Evolutionary conservation across 176 grass and related monocot species (phyloP), one percentile per base, ranked within the genome.

Genomic region (Oryza australiensis): DNA sequence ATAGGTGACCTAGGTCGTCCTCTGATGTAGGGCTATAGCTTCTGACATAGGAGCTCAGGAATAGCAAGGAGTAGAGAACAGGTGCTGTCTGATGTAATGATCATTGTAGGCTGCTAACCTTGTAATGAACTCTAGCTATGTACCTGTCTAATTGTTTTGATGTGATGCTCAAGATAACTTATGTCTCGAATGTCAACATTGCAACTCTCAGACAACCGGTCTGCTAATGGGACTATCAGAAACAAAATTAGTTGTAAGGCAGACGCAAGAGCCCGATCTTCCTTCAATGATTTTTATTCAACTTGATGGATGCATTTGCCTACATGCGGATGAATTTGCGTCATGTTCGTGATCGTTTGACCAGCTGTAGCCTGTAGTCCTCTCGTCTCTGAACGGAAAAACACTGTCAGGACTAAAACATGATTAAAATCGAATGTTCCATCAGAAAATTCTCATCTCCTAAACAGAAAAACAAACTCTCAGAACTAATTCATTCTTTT

Each of bases 1-100:
- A 82, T 86, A 84, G 86, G 81, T 8, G 75, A 55, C 46, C 15
- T 84, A 84, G 81, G 34, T 81, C 22, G 38, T 40, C 38, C 38
- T 63, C 60, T 63, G 79, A 66, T 73, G 48, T 85, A 78, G 73
- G 26, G 26, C 16, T 15, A 66, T 82, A 86, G 79, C 32, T 83
- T 82, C 73, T 86, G 79, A 82, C 78, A 45, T 51, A 84, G 59
- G 63, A 7, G 78, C 27, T 59, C 2, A 40, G 71, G 59, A 53
- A 64, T 71, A 72, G 71, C 60, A 2, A 60, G 35, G 35, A 37
- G 38, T 69, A 80, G 53, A 29, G 63, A 49, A 76, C 12, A 67
- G 70, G 63, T 3, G 32, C 29, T 3, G 66, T 83, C 68, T 83
- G 29, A 80, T 80, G 53, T 72, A 43, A 51, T 60, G 26, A 57